Percentiles rank a stretch among this genome's conserved stretches.
These are phyloP conservation scores for Penicillium digitatum DNA, from an alignment of 2,329 filamentous ascomycete genomes.

Conservation along the genomic window DNA sequence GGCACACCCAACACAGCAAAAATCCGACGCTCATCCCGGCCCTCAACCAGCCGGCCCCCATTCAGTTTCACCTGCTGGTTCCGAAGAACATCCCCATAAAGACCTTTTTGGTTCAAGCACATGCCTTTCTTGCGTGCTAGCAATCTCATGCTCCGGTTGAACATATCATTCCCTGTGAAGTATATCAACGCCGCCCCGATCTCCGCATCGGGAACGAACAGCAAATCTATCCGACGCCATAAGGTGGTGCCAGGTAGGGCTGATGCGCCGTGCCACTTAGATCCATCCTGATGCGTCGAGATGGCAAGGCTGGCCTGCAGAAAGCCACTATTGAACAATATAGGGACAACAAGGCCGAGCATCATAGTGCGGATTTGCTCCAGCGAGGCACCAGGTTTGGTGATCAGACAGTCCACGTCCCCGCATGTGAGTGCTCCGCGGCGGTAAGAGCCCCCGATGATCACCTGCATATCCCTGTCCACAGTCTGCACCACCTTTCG, in stretches of 20 bases:
- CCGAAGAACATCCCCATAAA: conserved; percentile 68
- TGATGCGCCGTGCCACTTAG: conserved; percentile 87
- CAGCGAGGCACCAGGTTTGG: conserved; percentile 58
- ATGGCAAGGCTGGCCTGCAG: conserved; percentile 67
- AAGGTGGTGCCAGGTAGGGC: conserved; percentile 57
- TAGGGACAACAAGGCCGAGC: conserved; percentile 59
- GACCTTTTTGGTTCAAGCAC: conserved; percentile 76
- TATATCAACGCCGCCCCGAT: conserved; percentile 86
- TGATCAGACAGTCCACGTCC: conserved; percentile 83
- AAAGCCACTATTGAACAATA: conserved; percentile 60
- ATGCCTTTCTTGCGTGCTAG: conserved; percentile 76
- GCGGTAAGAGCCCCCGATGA: conserved; percentile 80
- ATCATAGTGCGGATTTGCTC: conserved; percentile 59
- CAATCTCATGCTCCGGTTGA: conserved; percentile 80
- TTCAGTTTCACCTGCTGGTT: conserved; percentile 58
- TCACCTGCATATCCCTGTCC: conserved; percentile 63
- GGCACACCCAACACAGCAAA: conserved; percentile 79
- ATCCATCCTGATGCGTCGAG: conserved; percentile 54
- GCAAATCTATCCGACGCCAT: conserved; percentile 80
- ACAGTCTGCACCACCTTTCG: conserved; percentile 54
- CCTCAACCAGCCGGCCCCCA: conserved; percentile 69
- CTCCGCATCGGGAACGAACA: conserved; percentile 75
- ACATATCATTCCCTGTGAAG: conserved; percentile 93
- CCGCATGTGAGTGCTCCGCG: conserved; percentile 69
- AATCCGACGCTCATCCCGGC: conserved; percentile 69